Conservation (phyloP, 495 filamentous ascomycete genomes). For the Talaromyces borbonicus region DNA sequence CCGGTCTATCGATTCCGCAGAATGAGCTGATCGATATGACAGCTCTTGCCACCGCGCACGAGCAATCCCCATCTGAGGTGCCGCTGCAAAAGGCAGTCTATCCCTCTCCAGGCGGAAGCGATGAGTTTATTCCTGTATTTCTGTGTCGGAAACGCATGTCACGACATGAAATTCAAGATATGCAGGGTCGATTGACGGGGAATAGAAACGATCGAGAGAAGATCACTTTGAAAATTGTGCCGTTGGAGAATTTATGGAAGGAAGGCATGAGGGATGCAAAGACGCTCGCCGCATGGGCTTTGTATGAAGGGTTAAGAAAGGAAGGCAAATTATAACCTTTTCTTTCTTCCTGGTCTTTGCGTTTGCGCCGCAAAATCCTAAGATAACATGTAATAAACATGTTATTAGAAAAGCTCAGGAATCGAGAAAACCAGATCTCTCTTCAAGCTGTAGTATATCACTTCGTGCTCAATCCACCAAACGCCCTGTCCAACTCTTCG, state of each 20-base stretch:
- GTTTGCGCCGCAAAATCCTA: too few species aligned
- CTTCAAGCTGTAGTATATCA: constrained; percentile 14
- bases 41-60: constrained; percentile 37
- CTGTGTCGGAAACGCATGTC: constrained; percentile 60
- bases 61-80: constrained; percentile 37
- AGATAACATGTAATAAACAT: too few species aligned
- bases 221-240: constrained; percentile 69
- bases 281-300: constrained; percentile 61
- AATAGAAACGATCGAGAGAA: constrained; percentile 71
- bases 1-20: constrained; percentile 49
- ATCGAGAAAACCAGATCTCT: too few species aligned
- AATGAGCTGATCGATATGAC: constrained; percentile 62
- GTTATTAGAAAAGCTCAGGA: too few species aligned
- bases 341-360: neutral
- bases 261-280: constrained; percentile 72
- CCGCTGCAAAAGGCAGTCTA: constrained; percentile 55
- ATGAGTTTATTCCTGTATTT: constrained; percentile 77
- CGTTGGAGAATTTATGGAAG: constrained; percentile 64
- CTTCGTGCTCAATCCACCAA: constrained; percentile 57
- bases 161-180: constrained; percentile 50
- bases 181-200: constrained; percentile 70
- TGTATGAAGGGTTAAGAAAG: constrained; percentile 62
- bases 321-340: constrained; percentile 39
- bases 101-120: constrained; percentile 70
- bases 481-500: constrained; percentile 79